Percentiles rank a stretch among this genome's conserved stretches.
Conservation (phyloP, 2,329 filamentous ascomycete species). For the Epichloe gansuensis region DNA sequence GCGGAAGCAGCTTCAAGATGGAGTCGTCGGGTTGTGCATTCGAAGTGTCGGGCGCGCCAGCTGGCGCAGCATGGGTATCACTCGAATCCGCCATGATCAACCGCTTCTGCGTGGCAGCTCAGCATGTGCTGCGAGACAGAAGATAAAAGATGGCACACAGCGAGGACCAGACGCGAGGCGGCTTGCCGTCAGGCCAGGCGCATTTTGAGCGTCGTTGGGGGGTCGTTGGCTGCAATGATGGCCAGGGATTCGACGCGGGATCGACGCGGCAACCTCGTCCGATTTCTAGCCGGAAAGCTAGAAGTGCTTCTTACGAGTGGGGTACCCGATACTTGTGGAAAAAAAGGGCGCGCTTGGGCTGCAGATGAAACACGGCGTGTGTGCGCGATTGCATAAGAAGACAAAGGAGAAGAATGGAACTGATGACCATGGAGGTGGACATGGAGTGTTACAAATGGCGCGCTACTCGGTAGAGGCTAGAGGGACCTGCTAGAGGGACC, state of each 20-base stretch:
- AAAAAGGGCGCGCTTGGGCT: no score
- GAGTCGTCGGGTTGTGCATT: conserved; percentile 7
- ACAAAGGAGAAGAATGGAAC: no score
- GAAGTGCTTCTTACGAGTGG: neutral
- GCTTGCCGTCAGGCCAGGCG: conserved; percentile 25
- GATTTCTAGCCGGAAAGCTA: neutral
- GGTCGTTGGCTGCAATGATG: neutral
- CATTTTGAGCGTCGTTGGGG: conserved; percentile 14
- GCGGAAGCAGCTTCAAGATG: conserved; percentile 8
- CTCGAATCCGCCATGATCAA: conserved; percentile 1
- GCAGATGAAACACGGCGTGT: no score
- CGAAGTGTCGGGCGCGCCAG: neutral
- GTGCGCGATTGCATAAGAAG: no score
- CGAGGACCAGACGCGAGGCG: neutral
- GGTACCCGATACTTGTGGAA: no score
- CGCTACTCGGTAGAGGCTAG: no score
- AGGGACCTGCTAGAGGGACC: no score
- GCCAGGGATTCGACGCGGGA: neutral
- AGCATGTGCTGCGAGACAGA: conserved; percentile 15
- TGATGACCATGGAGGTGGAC: no score
- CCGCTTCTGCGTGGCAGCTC: neutral
- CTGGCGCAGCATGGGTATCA: neutral
- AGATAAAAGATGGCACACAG: conserved; percentile 12
- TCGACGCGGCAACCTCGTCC: neutral
- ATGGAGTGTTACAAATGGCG: no score